These are phyloP conservation scores for Ajuga chamaepitys DNA, from an alignment of 257 asterid genomes.

Conservation along the genomic window DNA sequence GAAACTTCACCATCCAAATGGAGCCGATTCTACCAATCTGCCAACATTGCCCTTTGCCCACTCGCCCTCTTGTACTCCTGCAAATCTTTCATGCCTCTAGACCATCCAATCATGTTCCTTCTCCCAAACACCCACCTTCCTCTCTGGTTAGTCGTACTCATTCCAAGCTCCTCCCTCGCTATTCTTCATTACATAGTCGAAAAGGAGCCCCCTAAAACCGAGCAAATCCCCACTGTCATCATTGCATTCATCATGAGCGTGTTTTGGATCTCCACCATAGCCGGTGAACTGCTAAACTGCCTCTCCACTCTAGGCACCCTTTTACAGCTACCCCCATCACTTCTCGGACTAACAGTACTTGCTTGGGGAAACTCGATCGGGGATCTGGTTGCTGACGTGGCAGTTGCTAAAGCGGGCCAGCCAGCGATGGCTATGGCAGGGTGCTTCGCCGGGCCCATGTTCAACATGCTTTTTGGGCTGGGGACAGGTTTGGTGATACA, in stretches of 20 bases:
- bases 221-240: slow-evolving; percentile 51
- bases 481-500: slow-evolving; percentile 87
- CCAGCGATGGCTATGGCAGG: slow-evolving; percentile 99
- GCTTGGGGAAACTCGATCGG: slow-evolving; percentile 99
- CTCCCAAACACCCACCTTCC: slow-evolving; percentile 58
- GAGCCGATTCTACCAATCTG: slow-evolving; percentile 84
- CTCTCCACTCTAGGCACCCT: slow-evolving; percentile 74
- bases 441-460: slow-evolving; percentile 97
- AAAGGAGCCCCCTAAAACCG: slow-evolving; percentile 69
- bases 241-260: slow-evolving; percentile 87
- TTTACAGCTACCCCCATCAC: slow-evolving; percentile 58
- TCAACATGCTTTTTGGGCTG: slow-evolving; percentile 93
- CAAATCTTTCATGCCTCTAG: slow-evolving; percentile 67
- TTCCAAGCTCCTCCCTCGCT: slow-evolving; percentile 60
- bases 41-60: slow-evolving; percentile 77
- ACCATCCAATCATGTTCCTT: slow-evolving; percentile 74
- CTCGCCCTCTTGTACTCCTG: slow-evolving; percentile 72
- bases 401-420: slow-evolving; percentile 91
- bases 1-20: slow-evolving; percentile 65
- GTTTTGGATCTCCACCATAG: slow-evolving; percentile 85
- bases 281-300: slow-evolving; percentile 91
- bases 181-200: slow-evolving; percentile 63
- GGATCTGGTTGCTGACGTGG: slow-evolving; percentile 94
- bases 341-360: slow-evolving; percentile 86
- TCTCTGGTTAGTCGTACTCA: slow-evolving; percentile 70